Percentiles rank a stretch among this genome's conserved stretches.
These are phyloP conservation scores for Linum usitatissimum DNA, from an alignment of 345 rosid genomes.

Conservation along the genomic window DNA sequence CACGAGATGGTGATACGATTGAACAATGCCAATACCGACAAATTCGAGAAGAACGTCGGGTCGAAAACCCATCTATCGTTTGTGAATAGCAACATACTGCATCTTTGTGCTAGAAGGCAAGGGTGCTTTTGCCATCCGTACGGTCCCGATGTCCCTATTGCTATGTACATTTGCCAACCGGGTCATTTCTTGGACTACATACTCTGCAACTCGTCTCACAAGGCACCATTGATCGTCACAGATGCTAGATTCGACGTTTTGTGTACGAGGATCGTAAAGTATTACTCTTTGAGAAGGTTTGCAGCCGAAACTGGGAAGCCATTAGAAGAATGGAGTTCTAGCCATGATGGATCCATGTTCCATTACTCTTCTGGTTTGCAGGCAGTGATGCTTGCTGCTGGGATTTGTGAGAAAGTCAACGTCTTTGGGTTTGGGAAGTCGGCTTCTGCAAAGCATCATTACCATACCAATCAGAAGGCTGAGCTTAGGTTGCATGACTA, in stretches of 20 bases:
- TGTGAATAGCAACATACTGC: constrained; percentile 78
- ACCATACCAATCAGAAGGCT: constrained; percentile 76
- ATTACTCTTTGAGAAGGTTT: constrained; percentile 63
- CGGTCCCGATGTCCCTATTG: constrained; percentile 48
- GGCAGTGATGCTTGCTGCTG: constrained; percentile 71
- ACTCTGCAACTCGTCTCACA: constrained; percentile 46
- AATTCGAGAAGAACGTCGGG: constrained; percentile 51
- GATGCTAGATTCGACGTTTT: constrained; percentile 76
- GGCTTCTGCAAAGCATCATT: constrained; percentile 58
- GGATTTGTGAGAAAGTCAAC: constrained; percentile 69
- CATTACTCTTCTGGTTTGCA: constrained; percentile 95
- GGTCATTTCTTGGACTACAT: constrained; percentile 74
- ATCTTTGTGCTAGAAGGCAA: constrained; percentile 50
- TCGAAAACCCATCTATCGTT: constrained; percentile 64
- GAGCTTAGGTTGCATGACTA: constrained; percentile 83
- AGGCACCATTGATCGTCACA: constrained; percentile 51
- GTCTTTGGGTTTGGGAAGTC: constrained; percentile 82
- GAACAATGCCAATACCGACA: constrained; percentile 65
- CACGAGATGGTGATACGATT: constrained; percentile 76
- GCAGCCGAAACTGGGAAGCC: constrained; percentile 36
- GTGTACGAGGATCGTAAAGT: constrained; percentile 70
- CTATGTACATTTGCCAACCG: constrained; percentile 82
- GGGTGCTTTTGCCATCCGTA: constrained; percentile 81
- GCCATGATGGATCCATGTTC: constrained; percentile 65
- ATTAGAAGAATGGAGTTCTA: constrained; percentile 49